Percentiles rank a stretch among this genome's conserved stretches.
These are phyloP conservation scores for Globisporangium apiculatum DNA, from an alignment of 352 stramenopile species.

Conservation along the genomic window DNA sequence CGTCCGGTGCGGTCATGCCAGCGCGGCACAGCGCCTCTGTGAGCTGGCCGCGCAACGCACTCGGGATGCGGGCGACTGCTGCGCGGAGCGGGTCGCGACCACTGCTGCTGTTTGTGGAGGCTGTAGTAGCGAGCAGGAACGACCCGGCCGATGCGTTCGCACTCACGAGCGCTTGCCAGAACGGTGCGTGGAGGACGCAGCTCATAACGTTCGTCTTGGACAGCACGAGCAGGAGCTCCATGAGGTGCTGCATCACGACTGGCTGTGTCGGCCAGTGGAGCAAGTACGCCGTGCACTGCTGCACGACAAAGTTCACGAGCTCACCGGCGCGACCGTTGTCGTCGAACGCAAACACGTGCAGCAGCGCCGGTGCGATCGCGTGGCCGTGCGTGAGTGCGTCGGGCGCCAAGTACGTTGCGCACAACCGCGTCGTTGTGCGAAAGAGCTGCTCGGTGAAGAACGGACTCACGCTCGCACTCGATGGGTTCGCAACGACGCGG, in stretches of 20 bases:
- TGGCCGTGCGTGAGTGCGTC: slow-evolving; percentile 33
- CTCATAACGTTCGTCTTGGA: slow-evolving; percentile 59
- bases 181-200: slow-evolving; percentile 37
- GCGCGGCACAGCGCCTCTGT: slow-evolving; percentile 67
- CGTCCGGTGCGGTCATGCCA: slow-evolving; percentile 53
- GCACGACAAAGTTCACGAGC: slow-evolving; percentile 64
- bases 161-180: slow-evolving; percentile 73
- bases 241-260: slow-evolving; percentile 76
- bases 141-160: slow-evolving; percentile 57
- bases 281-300: slow-evolving; percentile 62
- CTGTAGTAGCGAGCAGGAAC: slow-evolving; percentile 23
- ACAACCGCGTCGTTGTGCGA: slow-evolving; percentile 61
- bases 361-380: slow-evolving; percentile 35
- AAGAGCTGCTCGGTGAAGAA: slow-evolving; percentile 78
- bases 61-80: slow-evolving; percentile 54
- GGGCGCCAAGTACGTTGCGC: slow-evolving; percentile 64
- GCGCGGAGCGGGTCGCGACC: slow-evolving; percentile 25
- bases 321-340: slow-evolving; percentile 40
- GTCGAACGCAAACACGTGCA: slow-evolving; percentile 64
- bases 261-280: slow-evolving; percentile 79
- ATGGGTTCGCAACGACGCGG: slow-evolving; percentile 45
- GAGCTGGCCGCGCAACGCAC: slow-evolving; percentile 46
- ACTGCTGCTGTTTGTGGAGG: neutral
- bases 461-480: slow-evolving; percentile 55
- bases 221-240: slow-evolving; percentile 67